These are phyloP conservation scores for Prunus kanzakura DNA, from an alignment of 306 rosid genomes.

Conservation along the genomic window DNA sequence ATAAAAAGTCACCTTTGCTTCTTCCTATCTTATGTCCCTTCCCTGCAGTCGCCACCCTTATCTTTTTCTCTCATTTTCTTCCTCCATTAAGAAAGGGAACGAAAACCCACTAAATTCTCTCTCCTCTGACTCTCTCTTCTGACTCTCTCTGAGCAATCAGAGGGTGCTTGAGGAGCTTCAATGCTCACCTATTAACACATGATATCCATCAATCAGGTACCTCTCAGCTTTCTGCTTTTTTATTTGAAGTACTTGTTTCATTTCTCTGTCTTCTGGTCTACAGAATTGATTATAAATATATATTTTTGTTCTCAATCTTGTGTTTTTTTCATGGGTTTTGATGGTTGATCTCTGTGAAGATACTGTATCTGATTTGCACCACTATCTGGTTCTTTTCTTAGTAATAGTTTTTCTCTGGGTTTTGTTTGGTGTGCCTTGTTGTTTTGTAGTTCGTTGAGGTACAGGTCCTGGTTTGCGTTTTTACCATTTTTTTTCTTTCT, in stretches of 20 bases:
- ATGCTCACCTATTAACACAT: not conserved
- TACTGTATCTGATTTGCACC: not conserved
- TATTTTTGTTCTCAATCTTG: not conserved
- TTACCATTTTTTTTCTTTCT: not conserved
- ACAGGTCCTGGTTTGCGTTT: not conserved
- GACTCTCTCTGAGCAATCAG: not conserved
- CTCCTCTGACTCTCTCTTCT: not conserved
- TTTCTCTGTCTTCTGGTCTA: not conserved
- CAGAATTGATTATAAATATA: not conserved
- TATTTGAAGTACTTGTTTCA: not conserved
- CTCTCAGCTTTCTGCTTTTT: not conserved
- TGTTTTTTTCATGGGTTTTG: not conserved
- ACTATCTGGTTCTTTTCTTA: not conserved
- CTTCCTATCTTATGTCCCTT: not conserved
- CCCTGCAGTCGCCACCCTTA: not conserved
- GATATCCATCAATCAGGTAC: conserved; percentile 7
- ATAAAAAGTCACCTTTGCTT: not conserved
- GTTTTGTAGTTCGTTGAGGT: not conserved
- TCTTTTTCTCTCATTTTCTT: not conserved
- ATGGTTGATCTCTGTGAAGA: not conserved
- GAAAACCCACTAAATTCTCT: not conserved
- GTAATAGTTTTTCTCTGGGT: not conserved
- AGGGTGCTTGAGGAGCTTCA: conserved; percentile 1
- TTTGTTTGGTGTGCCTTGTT: not conserved
- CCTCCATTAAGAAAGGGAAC: not conserved